These are phyloP conservation scores for Acer campestre DNA, from an alignment of 345 rosid species.

Conservation along the genomic window DNA sequence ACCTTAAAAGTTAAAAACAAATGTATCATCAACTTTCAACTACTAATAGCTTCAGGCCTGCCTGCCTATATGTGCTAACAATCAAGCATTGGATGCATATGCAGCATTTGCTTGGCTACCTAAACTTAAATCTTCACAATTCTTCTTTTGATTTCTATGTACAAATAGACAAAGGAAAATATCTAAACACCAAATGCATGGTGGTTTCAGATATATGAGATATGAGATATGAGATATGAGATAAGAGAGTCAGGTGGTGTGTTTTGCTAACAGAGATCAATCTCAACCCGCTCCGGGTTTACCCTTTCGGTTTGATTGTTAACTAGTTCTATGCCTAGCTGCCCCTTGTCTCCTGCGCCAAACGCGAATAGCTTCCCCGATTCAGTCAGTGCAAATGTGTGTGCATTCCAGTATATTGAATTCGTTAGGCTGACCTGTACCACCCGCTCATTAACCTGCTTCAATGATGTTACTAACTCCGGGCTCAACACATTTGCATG, in stretches of 20 bases:
- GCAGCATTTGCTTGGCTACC: constrained; percentile 36
- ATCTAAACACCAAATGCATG: constrained; percentile 38
- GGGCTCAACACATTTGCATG: constrained; percentile 74
- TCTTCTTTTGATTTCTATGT: constrained; percentile 46
- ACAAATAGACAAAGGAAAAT: constrained; percentile 45
- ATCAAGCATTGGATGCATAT: constrained; percentile 10
- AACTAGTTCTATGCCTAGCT: constrained; percentile 74
- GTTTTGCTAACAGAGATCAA: constrained; percentile 62
- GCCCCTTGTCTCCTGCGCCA: constrained; percentile 95
- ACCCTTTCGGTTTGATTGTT: constrained; percentile 75
- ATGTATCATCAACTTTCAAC: constrained; percentile 31
- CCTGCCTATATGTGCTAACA: constrained; percentile 13
- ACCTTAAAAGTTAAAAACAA: constrained; percentile 22
- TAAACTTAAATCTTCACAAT: constrained; percentile 47
- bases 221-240: no score
- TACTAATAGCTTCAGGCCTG: constrained; percentile 46
- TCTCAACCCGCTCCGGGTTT: constrained; percentile 65
- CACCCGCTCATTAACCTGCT: constrained; percentile 68
- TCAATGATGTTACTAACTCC: constrained; percentile 65
- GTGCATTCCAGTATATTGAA: constrained; percentile 77
- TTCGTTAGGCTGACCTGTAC: constrained; percentile 93
- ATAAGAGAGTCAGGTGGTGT: not conserved
- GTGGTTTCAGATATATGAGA: not conserved
- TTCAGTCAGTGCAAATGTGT: constrained; percentile 87
- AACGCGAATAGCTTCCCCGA: constrained; percentile 84